phyloP scores from a whole-genome alignment of 768 basidiomycete species.

The Gymnopilus junonius region DNA sequence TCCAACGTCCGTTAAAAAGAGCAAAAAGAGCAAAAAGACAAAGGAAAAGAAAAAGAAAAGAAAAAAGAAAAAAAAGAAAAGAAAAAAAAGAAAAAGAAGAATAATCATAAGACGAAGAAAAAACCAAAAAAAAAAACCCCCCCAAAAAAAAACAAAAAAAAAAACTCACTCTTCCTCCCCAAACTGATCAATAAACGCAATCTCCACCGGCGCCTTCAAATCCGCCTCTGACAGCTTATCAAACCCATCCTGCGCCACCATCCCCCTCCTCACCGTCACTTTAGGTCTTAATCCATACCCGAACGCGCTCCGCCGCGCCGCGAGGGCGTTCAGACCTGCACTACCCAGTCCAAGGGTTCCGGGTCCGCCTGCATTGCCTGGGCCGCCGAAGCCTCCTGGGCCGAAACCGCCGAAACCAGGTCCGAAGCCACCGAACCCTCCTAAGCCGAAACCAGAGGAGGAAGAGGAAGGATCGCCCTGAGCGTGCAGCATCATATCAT shows the following conservation, averaged over 20 bases:
- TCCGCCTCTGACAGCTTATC: slow-evolving; percentile 77
- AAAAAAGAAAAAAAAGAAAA: background rate
- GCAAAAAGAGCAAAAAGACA: background rate
- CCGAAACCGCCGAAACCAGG: background rate
- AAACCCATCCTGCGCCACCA: slow-evolving; percentile 91
- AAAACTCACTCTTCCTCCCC: slow-evolving; percentile 74
- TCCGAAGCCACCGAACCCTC: slow-evolving; percentile 8
- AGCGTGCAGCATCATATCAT: slow-evolving; percentile 22
- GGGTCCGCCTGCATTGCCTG: too few species aligned
- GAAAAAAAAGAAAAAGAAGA: background rate
- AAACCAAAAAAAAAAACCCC: background rate
- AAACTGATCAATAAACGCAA: slow-evolving; percentile 92
- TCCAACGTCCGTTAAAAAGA: too few species aligned
- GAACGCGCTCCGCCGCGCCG: slow-evolving; percentile 20
- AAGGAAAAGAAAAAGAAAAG: background rate
- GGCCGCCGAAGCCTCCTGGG: slow-evolving; percentile 5
- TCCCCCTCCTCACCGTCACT: slow-evolving; percentile 70
- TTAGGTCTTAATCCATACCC: slow-evolving; percentile 29
- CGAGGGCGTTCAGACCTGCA: too few species aligned
- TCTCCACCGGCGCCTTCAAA: slow-evolving; percentile 82
- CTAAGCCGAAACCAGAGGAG: background rate
- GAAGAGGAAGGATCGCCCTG: too few species aligned
- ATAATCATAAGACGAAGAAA: background rate
- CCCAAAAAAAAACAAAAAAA: too few species aligned
- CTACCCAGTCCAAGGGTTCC: too few species aligned